Conservation (phyloP, 805 yeast species). For the Schwanniomyces sp. region DNA sequence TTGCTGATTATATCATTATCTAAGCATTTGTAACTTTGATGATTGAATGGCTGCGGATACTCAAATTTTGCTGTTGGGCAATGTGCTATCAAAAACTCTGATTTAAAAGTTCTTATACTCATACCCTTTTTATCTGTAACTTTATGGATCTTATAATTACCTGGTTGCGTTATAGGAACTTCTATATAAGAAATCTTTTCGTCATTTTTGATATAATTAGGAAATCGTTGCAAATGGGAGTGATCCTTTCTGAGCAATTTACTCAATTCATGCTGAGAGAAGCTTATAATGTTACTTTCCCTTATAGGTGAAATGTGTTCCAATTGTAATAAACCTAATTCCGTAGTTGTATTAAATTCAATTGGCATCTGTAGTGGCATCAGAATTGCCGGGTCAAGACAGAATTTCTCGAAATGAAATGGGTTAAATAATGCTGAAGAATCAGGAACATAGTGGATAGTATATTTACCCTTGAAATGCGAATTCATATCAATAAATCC, state of each 20-base stretch:
- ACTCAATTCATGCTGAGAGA: slow-evolving; percentile 56
- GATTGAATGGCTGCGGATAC: slow-evolving; percentile 26
- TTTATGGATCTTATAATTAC: slow-evolving; percentile 68
- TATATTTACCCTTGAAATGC: slow-evolving; percentile 83
- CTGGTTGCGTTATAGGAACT: slow-evolving; percentile 67
- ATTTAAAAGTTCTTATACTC: slow-evolving; percentile 57
- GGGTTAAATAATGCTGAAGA: slow-evolving; percentile 86
- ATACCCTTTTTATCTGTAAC: slow-evolving; percentile 67
- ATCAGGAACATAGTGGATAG: slow-evolving; percentile 87
- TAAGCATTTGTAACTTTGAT: slow-evolving; percentile 55
- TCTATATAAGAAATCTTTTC: slow-evolving; percentile 55
- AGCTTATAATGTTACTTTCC: slow-evolving; percentile 48
- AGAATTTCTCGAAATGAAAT: slow-evolving; percentile 54
- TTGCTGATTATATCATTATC: slow-evolving; percentile 36
- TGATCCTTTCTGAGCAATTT: slow-evolving; percentile 31
- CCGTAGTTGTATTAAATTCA: slow-evolving; percentile 75
- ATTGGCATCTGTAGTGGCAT: slow-evolving; percentile 56
- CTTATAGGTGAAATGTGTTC: slow-evolving; percentile 58
- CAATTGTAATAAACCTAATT: slow-evolving; percentile 66
- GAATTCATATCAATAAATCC: slow-evolving; percentile 45
- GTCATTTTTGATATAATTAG: slow-evolving; percentile 27
- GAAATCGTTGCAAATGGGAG: slow-evolving; percentile 25
- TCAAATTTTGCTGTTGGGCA: slow-evolving; percentile 75
- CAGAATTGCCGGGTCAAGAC: slow-evolving; percentile 47
- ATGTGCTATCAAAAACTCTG: slow-evolving; percentile 63